Evolutionary conservation across 1,139 yeast species (phyloP).

Genomic region (Scheffersomyces titani): DNA sequence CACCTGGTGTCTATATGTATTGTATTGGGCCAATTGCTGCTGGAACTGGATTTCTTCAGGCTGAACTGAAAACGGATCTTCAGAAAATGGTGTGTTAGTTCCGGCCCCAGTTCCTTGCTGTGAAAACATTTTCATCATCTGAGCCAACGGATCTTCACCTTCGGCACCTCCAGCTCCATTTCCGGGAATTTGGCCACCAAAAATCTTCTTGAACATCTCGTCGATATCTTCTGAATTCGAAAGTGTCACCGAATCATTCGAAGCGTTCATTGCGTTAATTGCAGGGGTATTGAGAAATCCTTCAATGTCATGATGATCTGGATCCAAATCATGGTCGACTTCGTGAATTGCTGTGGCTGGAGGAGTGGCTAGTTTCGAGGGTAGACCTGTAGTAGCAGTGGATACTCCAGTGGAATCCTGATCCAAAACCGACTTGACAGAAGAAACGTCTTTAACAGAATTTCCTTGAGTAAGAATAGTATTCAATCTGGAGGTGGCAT

Average conservation of each 20-base stretch:
- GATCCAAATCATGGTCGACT: background rate
- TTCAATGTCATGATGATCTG: background rate
- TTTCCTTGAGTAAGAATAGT: constrained; percentile 45
- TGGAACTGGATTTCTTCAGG: constrained; percentile 30
- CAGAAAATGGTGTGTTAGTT: constrained; percentile 4
- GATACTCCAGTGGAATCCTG: constrained; percentile 10
- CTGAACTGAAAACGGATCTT: constrained; percentile 8
- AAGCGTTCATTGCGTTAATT: background rate
- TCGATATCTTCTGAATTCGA: constrained; percentile 27
- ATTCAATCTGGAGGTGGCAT: constrained; percentile 56
- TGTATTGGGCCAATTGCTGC: constrained; percentile 30
- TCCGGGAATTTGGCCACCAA: constrained; percentile 18
- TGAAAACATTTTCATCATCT: constrained; percentile 30
- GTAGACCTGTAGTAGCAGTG: background rate
- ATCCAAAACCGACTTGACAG: constrained; percentile 38
- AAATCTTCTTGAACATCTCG: constrained; percentile 34
- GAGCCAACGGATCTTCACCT: constrained; percentile 28
- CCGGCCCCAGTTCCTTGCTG: constrained; percentile 12
- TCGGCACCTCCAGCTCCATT: constrained; percentile 10
- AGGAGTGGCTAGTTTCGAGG: background rate
- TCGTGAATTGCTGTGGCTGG: background rate
- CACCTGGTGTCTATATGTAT: constrained; percentile 32
- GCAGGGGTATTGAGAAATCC: background rate
- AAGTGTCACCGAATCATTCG: background rate
- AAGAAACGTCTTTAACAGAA: constrained; percentile 33